Percentiles rank a stretch among this genome's conserved stretches.
Evolutionary conservation across 805 yeast species (phyloP).

Genomic region (Candida pini): DNA sequence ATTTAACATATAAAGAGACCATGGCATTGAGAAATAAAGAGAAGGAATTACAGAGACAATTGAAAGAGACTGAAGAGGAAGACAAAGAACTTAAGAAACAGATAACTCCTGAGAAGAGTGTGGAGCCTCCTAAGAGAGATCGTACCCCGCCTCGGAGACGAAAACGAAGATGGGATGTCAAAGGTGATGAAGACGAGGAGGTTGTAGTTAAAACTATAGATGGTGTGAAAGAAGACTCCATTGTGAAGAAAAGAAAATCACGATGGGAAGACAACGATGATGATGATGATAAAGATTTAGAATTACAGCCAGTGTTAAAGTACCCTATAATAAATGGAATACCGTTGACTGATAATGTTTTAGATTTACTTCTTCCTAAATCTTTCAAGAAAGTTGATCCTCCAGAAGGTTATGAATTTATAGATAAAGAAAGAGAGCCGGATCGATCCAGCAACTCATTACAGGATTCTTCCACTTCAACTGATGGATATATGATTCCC

Average conservation of each 20-base stretch:
- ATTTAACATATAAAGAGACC: slow-evolving; percentile 35
- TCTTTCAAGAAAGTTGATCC: slow-evolving; percentile 42
- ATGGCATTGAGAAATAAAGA: slow-evolving; percentile 37
- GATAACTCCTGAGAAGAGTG: slow-evolving; percentile 1
- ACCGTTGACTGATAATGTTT: slow-evolving; percentile 38
- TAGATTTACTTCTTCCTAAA: slow-evolving; percentile 45
- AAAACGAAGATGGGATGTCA: slow-evolving; percentile 43
- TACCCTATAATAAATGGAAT: slow-evolving; percentile 29
- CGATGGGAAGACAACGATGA: slow-evolving; percentile 25
- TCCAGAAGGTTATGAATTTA: slow-evolving; percentile 41
- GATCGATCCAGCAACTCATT: slow-evolving; percentile 25
- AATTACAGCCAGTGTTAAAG: neutral
- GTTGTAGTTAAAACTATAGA: slow-evolving; percentile 8
- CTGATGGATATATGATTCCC: slow-evolving; percentile 46
- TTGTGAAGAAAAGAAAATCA: slow-evolving; percentile 8
- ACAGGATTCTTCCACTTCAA: slow-evolving; percentile 19
- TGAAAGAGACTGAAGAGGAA: slow-evolving; percentile 21
- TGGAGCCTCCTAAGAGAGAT: slow-evolving; percentile 8
- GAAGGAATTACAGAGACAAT: slow-evolving; percentile 33
- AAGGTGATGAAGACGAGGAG: slow-evolving; percentile 28
- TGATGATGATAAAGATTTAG: slow-evolving; percentile 10
- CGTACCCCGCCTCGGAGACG: slow-evolving; percentile 18
- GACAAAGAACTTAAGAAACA: slow-evolving; percentile 19
- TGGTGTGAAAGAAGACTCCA: slow-evolving; percentile 1
- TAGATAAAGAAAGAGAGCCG: slow-evolving; percentile 26